phyloP scores from a whole-genome alignment of 768 basidiomycete species.

The Termitomyces sp. region DNA sequence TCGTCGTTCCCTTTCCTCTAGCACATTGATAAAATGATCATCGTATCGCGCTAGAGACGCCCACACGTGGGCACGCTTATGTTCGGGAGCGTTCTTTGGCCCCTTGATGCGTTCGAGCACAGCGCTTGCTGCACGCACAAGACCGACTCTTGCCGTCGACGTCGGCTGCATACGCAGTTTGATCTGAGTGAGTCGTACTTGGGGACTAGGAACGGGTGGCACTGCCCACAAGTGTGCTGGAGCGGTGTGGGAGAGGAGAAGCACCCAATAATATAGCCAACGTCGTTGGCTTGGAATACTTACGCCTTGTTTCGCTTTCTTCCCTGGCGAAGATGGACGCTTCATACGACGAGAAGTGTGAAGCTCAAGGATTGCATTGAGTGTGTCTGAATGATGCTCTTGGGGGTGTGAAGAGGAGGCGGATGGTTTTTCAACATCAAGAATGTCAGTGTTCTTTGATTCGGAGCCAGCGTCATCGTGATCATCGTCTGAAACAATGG shows the following conservation, averaged over 20 bases:
- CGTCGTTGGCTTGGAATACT: conserved; percentile 80
- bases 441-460: neutral
- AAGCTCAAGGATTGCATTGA: conserved; percentile 56
- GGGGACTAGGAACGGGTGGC: conserved; percentile 24
- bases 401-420: conserved; percentile 1
- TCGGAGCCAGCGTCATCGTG: conserved; percentile 9
- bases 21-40: conserved; percentile 55
- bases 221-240: conserved; percentile 45
- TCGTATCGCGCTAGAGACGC: conserved; percentile 78
- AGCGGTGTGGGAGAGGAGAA: conserved; percentile 49
- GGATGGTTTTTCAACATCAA: neutral
- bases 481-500: conserved; percentile 40
- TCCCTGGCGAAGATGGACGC: conserved; percentile 20
- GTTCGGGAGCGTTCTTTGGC: conserved; percentile 21
- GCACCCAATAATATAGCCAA: conserved; percentile 75
- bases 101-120: conserved; percentile 42
- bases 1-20: conserved; percentile 57
- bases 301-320: conserved; percentile 50
- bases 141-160: conserved; percentile 39
- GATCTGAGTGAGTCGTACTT: conserved; percentile 53
- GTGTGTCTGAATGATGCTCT: conserved; percentile 28
- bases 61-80: conserved; percentile 44
- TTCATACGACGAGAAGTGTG: conserved; percentile 74
- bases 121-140: conserved; percentile 53
- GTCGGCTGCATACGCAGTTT: conserved; percentile 55